Evolutionary conservation across 441 rosid genomes (phyloP).

Genomic region (Gossypium gossypioides): DNA sequence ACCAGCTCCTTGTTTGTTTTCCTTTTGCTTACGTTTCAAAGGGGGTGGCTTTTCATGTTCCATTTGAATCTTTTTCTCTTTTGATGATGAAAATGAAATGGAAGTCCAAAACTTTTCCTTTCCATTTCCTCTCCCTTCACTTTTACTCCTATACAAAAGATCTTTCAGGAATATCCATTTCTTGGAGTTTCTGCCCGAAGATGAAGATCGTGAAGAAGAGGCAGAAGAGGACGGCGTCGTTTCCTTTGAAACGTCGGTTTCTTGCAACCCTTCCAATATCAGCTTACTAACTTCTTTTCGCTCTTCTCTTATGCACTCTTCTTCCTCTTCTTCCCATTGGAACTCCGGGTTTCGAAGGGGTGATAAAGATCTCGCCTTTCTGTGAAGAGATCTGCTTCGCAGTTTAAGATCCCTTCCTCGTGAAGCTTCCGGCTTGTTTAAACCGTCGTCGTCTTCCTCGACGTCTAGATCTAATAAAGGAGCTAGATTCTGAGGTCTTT

Average conservation of each 20-base stretch:
- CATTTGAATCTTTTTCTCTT: slow-evolving; percentile 18
- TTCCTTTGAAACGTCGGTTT: slow-evolving; percentile 12
- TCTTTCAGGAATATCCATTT: slow-evolving; percentile 33
- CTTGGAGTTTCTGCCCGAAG: slow-evolving; percentile 31
- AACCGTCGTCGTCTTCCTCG: slow-evolving; percentile 14
- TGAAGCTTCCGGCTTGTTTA: not conserved
- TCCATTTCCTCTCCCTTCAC: slow-evolving; percentile 29
- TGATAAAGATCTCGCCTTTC: slow-evolving; percentile 32
- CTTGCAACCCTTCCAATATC: slow-evolving; percentile 12
- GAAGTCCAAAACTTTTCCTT: slow-evolving; percentile 29
- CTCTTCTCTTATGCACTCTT: not conserved
- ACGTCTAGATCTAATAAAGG: slow-evolving; percentile 24
- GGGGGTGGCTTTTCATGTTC: not conserved
- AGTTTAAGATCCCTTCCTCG: slow-evolving; percentile 32
- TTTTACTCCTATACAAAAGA: slow-evolving; percentile 28
- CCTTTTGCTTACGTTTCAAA: slow-evolving; percentile 16
- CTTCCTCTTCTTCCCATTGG: slow-evolving; percentile 16
- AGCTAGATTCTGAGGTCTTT: slow-evolving; percentile 27
- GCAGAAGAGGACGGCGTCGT: slow-evolving; percentile 27
- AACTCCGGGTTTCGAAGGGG: slow-evolving; percentile 21
- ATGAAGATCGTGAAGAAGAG: slow-evolving; percentile 29
- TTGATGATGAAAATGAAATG: slow-evolving; percentile 22
- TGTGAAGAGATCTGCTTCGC: slow-evolving; percentile 24
- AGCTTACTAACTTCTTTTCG: slow-evolving; percentile 7
- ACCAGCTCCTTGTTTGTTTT: not conserved